A percentile compares a stretch with the other conserved stretches of the same genome.
These are phyloP conservation scores for Gentiana macrophylla DNA, from an alignment of 257 asterid species.

Conservation along the genomic window DNA sequence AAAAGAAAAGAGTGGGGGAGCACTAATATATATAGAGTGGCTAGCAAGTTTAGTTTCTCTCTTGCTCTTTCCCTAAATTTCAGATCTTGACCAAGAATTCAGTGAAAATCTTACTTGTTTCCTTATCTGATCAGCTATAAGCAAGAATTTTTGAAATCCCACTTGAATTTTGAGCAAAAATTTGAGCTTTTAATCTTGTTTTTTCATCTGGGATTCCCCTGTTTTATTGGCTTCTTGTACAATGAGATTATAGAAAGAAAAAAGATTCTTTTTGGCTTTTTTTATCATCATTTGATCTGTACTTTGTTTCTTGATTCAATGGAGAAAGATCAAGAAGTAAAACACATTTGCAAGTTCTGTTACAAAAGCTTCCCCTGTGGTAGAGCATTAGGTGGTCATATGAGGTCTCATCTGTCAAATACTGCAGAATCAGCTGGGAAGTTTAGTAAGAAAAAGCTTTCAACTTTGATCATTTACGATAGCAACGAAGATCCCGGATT, in stretches of 20 bases:
- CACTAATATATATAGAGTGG: too few relatives aligned
- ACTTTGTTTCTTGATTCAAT: constrained; percentile 11
- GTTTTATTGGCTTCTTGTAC: too few relatives aligned
- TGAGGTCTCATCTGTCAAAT: constrained; percentile 83
- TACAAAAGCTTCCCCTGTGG: constrained; percentile 51
- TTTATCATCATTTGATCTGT: constrained; percentile 11
- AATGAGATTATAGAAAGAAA: constrained; percentile 4
- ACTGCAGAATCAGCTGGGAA: constrained; percentile 25
- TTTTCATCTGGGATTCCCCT: constrained; percentile 3
- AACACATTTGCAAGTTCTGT: constrained; percentile 62
- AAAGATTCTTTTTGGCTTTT: background rate
- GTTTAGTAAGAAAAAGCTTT: constrained; percentile 37
- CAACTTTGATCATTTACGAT: constrained; percentile 14
- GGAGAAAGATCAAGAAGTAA: constrained; percentile 33
- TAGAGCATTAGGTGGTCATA: constrained; percentile 58
- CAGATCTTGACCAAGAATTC: constrained; percentile 22
- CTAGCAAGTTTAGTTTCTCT: background rate
- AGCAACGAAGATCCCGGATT: background rate
- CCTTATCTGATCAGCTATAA: constrained; percentile 9
- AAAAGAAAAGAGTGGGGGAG: constrained; percentile 3
- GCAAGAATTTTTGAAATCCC: constrained; percentile 2
- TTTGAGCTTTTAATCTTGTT: constrained; percentile 11
- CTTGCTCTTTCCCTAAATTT: constrained; percentile 1
- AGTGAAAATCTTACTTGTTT: background rate
- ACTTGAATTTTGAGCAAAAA: constrained; percentile 4